phyloP scores from a whole-genome alignment of 2,329 filamentous ascomycete genomes.

The Cadophora gregata region DNA sequence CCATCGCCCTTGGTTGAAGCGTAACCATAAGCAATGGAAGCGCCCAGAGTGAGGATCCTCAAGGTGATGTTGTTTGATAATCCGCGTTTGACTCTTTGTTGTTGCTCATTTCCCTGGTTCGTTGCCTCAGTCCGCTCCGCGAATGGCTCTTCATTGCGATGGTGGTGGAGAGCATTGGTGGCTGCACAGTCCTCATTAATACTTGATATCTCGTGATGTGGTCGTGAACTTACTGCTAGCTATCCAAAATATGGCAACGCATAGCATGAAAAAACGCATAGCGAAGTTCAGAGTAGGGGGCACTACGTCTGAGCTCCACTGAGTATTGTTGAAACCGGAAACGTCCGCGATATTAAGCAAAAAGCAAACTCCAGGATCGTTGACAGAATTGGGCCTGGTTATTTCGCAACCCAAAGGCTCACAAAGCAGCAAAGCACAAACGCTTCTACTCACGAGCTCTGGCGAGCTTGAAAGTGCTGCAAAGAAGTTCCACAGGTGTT shows the following conservation, averaged over 20 bases:
- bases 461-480: background rate
- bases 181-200: background rate
- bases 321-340: background rate
- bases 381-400: background rate
- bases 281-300: too few relatives aligned
- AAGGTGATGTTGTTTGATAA: slow-evolving; percentile 9
- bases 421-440: background rate
- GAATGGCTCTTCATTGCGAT: background rate
- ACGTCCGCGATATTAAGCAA: background rate
- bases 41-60: slow-evolving; percentile 20
- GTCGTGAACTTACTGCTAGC: slow-evolving; percentile 1
- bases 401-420: background rate
- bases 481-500: background rate
- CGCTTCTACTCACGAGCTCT: background rate
- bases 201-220: background rate
- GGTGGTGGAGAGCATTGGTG: background rate
- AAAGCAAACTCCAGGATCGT: background rate
- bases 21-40: slow-evolving; percentile 18
- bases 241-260: background rate
- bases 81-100: background rate
- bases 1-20: slow-evolving; percentile 16
- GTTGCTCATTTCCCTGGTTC: background rate
- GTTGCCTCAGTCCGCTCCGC: background rate
- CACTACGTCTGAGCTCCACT: background rate
- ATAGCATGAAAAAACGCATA: slow-evolving; percentile 1